These are phyloP conservation scores for Penicillium glabrum DNA, from an alignment of 2,329 filamentous ascomycete genomes.

Conservation along the genomic window DNA sequence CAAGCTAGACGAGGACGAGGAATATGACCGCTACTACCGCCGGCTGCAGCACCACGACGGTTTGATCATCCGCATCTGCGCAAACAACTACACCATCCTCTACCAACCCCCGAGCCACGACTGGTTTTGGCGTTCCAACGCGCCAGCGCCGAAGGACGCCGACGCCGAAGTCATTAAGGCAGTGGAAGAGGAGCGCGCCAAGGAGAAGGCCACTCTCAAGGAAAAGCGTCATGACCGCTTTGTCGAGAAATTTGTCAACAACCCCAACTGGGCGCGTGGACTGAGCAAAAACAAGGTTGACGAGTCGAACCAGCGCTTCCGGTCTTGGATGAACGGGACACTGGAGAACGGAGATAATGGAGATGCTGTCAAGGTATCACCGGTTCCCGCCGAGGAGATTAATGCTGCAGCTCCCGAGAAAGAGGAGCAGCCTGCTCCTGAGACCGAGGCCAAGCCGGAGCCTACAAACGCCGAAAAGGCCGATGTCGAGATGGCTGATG, in stretches of 20 bases:
- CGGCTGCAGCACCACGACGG: constrained; percentile 64
- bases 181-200: constrained; percentile 33
- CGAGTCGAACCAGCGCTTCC: constrained; percentile 48
- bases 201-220: constrained; percentile 35
- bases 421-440: constrained; percentile 20
- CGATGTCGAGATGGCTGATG: constrained; percentile 32
- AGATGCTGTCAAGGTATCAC: neutral
- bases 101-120: constrained; percentile 71
- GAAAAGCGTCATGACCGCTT: constrained; percentile 50
- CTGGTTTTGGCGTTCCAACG: constrained; percentile 60
- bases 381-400: constrained; percentile 11
- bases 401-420: constrained; percentile 10
- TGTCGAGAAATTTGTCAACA: constrained; percentile 54
- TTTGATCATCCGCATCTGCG: constrained; percentile 70
- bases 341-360: constrained; percentile 14
- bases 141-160: constrained; percentile 18
- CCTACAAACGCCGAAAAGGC: neutral
- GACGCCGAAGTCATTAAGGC: constrained; percentile 25
- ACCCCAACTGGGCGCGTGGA: constrained; percentile 52
- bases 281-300: constrained; percentile 52
- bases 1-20: constrained; percentile 61
- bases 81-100: constrained; percentile 77
- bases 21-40: constrained; percentile 56
- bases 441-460: constrained; percentile 15
- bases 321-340: constrained; percentile 45